Evolutionary conservation across 2,329 filamentous ascomycete species (phyloP), one percentile per base, ranked within the genome.

Genomic region (Lasiodiplodia sp.): DNA sequence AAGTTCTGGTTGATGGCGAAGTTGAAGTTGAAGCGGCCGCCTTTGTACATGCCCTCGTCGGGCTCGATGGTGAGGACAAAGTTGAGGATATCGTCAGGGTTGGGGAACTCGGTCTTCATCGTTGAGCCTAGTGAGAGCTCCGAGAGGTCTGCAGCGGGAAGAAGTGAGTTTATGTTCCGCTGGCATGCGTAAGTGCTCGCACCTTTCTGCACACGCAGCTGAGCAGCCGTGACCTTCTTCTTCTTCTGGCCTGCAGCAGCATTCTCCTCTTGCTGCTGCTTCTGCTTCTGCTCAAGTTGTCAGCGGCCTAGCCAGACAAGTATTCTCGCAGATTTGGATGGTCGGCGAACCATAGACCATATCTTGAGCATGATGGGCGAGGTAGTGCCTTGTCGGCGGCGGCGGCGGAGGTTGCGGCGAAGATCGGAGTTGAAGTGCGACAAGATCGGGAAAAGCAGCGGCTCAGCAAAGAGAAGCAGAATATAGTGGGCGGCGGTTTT

Each of bases 201-300:
- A 96, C 95, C 96, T 88, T 97, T 97, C 82, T 98, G 96, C 70
- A 97, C 94, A 70, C 96, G 92, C 71, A 98, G 85, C 83, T 98
- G 94, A 67, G 96, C 96, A 21, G 96, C 93, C 25, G 96, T 98
- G 72, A 99, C 94, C 86, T 97, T 98, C 88, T 97, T 98, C 88
- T 97, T 98, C 85, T 94, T 97, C 18, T 90, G 91, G 0, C 85
- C 88, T 55, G 89, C 90, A 69, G 92, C 93, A 76, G 94, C 93
- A 73, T 94, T 93, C 76, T 93, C 94, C 83, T 96, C 92, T 83
- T 97, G 93, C 86, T 97, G 93, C 86, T 81, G 78, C 73, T 97
- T 92, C 83, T 97, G 96, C 85, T 97, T 94, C 91, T 97, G 82
- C 76, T 28, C 53, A 38, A 25, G 38, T 25, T 67, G 74, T 81